Evolutionary conservation across 306 rosid species (phyloP).

Genomic region (Purshia tridentata): DNA sequence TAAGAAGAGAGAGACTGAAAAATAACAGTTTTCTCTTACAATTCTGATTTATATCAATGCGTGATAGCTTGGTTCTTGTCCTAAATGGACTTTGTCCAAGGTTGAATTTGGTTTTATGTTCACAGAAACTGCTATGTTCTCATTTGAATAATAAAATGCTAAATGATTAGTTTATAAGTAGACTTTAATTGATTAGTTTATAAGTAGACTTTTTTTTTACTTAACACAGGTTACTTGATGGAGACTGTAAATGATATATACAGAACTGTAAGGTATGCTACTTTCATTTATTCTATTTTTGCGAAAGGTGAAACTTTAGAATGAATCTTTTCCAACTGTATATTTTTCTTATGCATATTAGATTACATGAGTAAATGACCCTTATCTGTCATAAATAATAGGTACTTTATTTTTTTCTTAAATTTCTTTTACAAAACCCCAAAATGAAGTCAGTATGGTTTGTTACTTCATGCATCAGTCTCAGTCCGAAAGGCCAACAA

Average conservation of each 20-base stretch:
- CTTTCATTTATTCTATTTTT: conserved; percentile 26
- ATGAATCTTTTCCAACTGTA: conserved; percentile 1
- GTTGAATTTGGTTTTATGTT: conserved; percentile 13
- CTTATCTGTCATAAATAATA: conserved; percentile 11
- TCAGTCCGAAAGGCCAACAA: conserved; percentile 56
- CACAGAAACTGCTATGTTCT: background rate
- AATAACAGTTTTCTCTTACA: background rate
- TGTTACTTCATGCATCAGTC: conserved; percentile 50
- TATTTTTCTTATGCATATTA: conserved; percentile 5
- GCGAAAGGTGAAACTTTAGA: conserved; percentile 16
- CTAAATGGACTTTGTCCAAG: background rate
- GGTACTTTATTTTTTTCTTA: conserved; percentile 2
- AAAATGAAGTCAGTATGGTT: background rate
- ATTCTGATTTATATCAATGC: background rate
- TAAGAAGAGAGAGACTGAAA: background rate
- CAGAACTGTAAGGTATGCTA: conserved; percentile 62
- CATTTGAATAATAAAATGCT: conserved; percentile 5
- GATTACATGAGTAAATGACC: conserved; percentile 18
- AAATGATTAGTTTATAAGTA: background rate
- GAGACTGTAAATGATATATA: conserved; percentile 48
- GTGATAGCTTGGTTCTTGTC: background rate
- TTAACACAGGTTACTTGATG: conserved; percentile 70
- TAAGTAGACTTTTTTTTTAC: conserved; percentile 21
- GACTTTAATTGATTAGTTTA: conserved; percentile 13
- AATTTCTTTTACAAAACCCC: conserved; percentile 11